A percentile compares a stretch with the other conserved stretches of the same genome.
phyloP scores from a whole-genome alignment of 2,329 filamentous ascomycete species.

The Periconia macrospinosa region DNA sequence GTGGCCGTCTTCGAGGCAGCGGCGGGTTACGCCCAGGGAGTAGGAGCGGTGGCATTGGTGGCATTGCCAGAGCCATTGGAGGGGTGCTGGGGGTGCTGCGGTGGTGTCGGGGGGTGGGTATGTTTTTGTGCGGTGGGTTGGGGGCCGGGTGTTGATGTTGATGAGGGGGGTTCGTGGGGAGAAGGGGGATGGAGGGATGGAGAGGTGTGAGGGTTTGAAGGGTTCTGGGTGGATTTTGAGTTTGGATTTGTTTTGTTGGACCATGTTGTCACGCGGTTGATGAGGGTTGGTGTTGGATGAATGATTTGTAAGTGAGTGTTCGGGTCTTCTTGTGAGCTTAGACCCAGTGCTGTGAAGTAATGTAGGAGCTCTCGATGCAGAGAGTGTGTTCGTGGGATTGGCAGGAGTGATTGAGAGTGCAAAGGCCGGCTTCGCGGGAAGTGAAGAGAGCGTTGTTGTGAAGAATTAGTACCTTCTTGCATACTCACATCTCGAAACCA shows the following conservation, averaged over 20 bases:
- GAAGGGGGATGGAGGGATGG: conserved; percentile 50
- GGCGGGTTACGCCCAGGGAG: conserved; percentile 52
- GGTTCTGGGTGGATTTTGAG: conserved; percentile 42
- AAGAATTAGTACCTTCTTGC: too few species aligned
- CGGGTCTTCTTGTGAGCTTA: too few species aligned
- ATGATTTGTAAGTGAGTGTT: neutral
- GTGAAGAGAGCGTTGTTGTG: neutral
- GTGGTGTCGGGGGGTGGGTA: conserved; percentile 11
- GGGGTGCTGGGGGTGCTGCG: conserved; percentile 34
- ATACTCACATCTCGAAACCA: too few species aligned
- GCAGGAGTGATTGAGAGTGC: neutral
- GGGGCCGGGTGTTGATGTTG: conserved; percentile 12
- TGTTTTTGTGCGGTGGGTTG: conserved; percentile 6
- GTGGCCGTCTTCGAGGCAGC: conserved; percentile 59
- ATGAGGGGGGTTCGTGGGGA: conserved; percentile 37
- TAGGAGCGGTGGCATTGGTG: conserved; percentile 55
- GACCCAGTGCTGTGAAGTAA: neutral
- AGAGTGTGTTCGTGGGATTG: neutral
- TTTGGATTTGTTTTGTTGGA: conserved; percentile 3
- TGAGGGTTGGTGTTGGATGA: neutral
- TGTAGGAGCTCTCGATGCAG: neutral
- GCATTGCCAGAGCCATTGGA: conserved; percentile 57
- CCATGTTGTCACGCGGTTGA: conserved; percentile 2
- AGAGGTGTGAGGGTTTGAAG: conserved; percentile 48
- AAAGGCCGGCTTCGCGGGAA: conserved; percentile 4